Evolutionary conservation across 2,329 filamentous ascomycete genomes (phyloP), one percentile per base, ranked within the genome.

Genomic region (Monilinia aucupariae): DNA sequence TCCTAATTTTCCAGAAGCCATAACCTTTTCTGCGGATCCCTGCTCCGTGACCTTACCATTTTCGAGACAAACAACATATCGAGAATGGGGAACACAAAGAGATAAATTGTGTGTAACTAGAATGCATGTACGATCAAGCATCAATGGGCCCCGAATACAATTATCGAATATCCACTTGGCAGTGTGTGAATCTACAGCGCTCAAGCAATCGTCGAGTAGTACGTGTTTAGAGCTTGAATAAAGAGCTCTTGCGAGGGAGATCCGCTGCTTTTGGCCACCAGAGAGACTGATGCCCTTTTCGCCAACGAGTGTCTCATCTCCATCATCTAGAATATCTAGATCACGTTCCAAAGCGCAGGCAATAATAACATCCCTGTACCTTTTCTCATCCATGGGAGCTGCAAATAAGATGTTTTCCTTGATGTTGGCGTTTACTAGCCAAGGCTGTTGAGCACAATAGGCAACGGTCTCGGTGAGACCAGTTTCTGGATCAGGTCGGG

Each of bases 141-240:
- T 97, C 59, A 99, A 78, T 7, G 91, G 90, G 2, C 94, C 94
- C 70, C 87, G 87, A 67, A 99, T 87, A 64, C 92, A 96, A 75
- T 96, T 89, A 73, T 89, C 89, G 77, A 97, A 97, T 68, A 99
- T 97, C 88, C 96, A 97, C 75, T 97, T 96, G 2, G 92, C 92
- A 0, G 94, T 97, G 71, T 99, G 94, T 4, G 94, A 96, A 75
- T 99, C 94, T 41, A 99, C 94, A 34, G 94, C 94, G 73, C 92
- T 97, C 50, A 99, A 82, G 67, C 96, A 96, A 75, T 99, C 94
- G 72, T 99, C 94, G 56, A 99, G 82, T 13, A 99, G 82, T 20
- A 99, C 78, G 75, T 97, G 93, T 60, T 88, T 88, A 7, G 92
- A 96, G 75, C 91, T 93, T 68, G 91, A 96, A 77, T 99, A 99